These are phyloP conservation scores for Nigrospora osmanthi DNA, from an alignment of 2,329 filamentous ascomycete genomes.

Conservation along the genomic window DNA sequence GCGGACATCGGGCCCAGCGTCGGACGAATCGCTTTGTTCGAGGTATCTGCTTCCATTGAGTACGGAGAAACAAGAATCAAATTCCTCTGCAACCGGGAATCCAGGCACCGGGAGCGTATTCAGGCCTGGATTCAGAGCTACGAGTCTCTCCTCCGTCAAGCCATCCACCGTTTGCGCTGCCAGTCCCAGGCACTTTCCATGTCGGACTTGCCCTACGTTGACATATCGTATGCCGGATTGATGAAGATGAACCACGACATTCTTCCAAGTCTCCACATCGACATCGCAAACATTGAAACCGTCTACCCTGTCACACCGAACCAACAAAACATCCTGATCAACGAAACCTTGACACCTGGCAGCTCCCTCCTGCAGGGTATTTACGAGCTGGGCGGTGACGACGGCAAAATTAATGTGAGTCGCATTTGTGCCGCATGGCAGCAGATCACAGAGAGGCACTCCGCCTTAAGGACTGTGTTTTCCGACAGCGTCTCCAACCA, in stretches of 20 bases:
- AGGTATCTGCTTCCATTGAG: slow-evolving; percentile 39
- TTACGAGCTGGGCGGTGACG: slow-evolving; percentile 36
- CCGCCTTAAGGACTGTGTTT: slow-evolving; percentile 41
- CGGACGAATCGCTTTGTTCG: slow-evolving; percentile 41
- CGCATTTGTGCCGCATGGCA: slow-evolving; percentile 43
- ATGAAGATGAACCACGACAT: slow-evolving; percentile 33
- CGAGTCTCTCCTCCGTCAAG: slow-evolving; percentile 36
- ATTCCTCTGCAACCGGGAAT: slow-evolving; percentile 34
- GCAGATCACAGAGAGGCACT: slow-evolving; percentile 34
- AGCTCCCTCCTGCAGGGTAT: slow-evolving; percentile 35
- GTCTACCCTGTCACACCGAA: slow-evolving; percentile 38
- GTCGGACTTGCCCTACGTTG: slow-evolving; percentile 39
- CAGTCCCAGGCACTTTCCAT: slow-evolving; percentile 40
- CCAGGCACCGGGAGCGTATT: slow-evolving; percentile 33
- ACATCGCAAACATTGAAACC: slow-evolving; percentile 37
- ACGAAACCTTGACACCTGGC: slow-evolving; percentile 31
- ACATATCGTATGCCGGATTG: slow-evolving; percentile 38
- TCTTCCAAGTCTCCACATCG: slow-evolving; percentile 30
- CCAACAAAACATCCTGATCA: slow-evolving; percentile 42
- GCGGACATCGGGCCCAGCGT: slow-evolving; percentile 37
- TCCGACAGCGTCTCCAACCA: slow-evolving; percentile 40
- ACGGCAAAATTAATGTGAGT: slow-evolving; percentile 29
- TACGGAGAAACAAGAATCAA: slow-evolving; percentile 36
- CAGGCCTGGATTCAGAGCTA: slow-evolving; percentile 38
- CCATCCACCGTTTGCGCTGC: slow-evolving; percentile 30